Base-by-base conservation (phyloP, 108 stramenopile species). In the Cyclotella sp. region DNA sequence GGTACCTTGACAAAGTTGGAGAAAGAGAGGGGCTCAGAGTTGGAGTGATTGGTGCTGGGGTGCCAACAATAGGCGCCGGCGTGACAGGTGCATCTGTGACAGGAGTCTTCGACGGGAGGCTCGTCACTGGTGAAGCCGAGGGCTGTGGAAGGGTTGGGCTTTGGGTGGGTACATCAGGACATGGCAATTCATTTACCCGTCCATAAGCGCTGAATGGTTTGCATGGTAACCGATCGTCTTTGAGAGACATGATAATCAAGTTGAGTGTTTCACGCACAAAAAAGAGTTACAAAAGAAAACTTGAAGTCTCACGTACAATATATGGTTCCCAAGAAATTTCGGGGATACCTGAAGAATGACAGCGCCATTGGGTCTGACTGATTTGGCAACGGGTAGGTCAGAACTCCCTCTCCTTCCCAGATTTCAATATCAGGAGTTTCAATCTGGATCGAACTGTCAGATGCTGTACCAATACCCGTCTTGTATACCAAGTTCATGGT, bases 181-280 rank as follows among this genome's bases (percentile, higher is more conserved):
- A 75, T 24, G 75, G 75, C n/a, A 75, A 34, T 0, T 75, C 65
- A 30, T 65, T 19, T 15, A 75, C 30, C 29, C 21, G 29, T 0
- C 75, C 75, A 44, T 65, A 75, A 21, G 53, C 65, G 27, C 41
- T 55, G 28, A 55, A 75, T 6, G 75, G 75, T 29, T 75, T 75
- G 45, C 75, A 75, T 19, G 75, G 75, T 26, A 75, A 75, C 26
- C 44, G 42, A 18, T 66, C 63, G 39, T 52, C 63, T 51, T 52
- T 52, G 63, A 29, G 34, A 65, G 21, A 52, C 54, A n/a, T 15
- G 42, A 41, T 44, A 9, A 9, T 9, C 45, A 45, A 34, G 19
- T 59, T 59, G 58, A 26, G 58, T 59, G n/a, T 14, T 29, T 1
- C 58, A 26, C 3, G 14, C 58, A 15, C 55, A 29, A 4, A 59